Evolutionary conservation across 2,329 filamentous ascomycete genomes (phyloP).

Genomic region (Venturia aucupariae): DNA sequence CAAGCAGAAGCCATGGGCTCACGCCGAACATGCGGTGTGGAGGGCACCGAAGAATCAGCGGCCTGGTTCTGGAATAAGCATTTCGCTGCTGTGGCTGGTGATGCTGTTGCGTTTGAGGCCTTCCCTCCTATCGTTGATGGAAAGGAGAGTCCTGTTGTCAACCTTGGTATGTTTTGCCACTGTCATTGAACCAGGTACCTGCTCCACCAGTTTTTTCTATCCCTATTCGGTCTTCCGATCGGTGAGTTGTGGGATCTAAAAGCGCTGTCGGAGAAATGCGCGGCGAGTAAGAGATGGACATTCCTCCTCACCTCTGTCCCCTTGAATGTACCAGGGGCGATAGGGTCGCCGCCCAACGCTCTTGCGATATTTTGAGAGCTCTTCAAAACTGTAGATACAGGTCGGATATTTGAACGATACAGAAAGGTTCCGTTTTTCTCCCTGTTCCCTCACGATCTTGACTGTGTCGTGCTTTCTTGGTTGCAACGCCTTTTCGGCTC

Average conservation of each 20-base stretch:
- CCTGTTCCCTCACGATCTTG: too few relatives aligned
- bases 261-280: constrained; percentile 33
- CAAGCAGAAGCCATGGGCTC: constrained; percentile 34
- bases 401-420: too few relatives aligned
- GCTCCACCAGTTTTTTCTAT: constrained; percentile 40
- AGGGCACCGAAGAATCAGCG: constrained; percentile 23
- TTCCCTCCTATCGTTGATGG: constrained; percentile 22
- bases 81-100: constrained; percentile 28
- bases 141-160: constrained; percentile 8
- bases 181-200: not conserved
- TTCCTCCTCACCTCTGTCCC: constrained; percentile 42
- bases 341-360: constrained; percentile 30
- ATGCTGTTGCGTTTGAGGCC: constrained; percentile 26
- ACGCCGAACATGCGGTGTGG: constrained; percentile 29
- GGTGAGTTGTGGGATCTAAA: constrained; percentile 44
- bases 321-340: constrained; percentile 34
- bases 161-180: constrained; percentile 9
- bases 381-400: too few relatives aligned
- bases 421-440: too few relatives aligned
- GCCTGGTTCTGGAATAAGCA: constrained; percentile 22
- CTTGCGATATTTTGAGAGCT: constrained; percentile 27
- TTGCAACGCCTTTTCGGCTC: too few relatives aligned
- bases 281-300: constrained; percentile 29
- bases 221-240: constrained; percentile 42
- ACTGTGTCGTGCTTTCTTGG: too few relatives aligned